These are phyloP conservation scores for Huntiella moniliformis DNA, from an alignment of 2,329 filamentous ascomycete species.

Conservation along the genomic window DNA sequence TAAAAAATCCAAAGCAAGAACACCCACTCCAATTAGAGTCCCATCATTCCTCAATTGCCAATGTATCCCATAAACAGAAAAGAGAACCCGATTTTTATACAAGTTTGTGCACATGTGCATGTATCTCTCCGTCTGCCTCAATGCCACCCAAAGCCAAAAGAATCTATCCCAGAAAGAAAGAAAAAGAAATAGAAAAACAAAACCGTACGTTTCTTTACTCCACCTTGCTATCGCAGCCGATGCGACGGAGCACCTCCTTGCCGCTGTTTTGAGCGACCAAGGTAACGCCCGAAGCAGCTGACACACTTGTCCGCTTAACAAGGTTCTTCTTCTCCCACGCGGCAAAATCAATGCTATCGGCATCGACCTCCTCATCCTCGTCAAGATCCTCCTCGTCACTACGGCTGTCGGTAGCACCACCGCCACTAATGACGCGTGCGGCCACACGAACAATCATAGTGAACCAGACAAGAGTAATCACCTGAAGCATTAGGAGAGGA, in stretches of 20 bases:
- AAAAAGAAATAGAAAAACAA: background rate
- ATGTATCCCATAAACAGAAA: no score
- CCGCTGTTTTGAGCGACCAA: conserved; percentile 53
- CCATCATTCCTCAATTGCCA: no score
- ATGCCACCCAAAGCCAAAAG: background rate
- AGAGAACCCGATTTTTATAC: no score
- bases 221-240: conserved; percentile 60
- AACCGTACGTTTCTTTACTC: conserved; percentile 2
- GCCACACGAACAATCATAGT: conserved; percentile 72
- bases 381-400: conserved; percentile 71
- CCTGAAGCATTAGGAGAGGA: conserved; percentile 59
- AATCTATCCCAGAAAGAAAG: background rate
- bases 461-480: conserved; percentile 74
- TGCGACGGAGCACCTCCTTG: conserved; percentile 64
- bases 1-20: no score
- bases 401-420: conserved; percentile 63
- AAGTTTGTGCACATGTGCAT: no score
- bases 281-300: conserved; percentile 40
- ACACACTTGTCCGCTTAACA: conserved; percentile 27
- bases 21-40: no score
- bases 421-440: conserved; percentile 57
- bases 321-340: conserved; percentile 37
- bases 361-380: conserved; percentile 54
- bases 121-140: no score
- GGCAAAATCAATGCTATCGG: conserved; percentile 50